Conservation (phyloP, 345 rosid species). For the Erucastrum elatum region DNA sequence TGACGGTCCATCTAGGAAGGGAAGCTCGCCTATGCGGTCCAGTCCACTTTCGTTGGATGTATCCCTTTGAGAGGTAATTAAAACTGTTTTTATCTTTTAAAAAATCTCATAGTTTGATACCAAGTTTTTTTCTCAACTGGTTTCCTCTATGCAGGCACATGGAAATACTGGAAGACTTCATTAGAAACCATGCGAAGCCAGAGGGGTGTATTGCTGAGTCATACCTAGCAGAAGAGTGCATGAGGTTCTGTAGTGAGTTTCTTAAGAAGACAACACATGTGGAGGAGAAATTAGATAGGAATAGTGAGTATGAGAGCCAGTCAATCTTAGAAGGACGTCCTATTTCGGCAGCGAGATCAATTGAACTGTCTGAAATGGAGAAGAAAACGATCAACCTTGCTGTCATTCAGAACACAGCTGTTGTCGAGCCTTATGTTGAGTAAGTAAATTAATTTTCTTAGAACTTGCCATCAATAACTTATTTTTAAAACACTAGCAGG, state of each 20-base stretch:
- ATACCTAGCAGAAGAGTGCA: not conserved
- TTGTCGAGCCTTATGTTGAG: not conserved
- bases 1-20: not conserved
- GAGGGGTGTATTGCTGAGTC: not conserved
- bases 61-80: not conserved
- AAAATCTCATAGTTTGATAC: not conserved
- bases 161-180: not conserved
- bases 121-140: not conserved
- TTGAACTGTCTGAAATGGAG: not conserved
- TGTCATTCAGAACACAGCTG: constrained; percentile 1
- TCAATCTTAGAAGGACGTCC: not conserved
- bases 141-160: not conserved
- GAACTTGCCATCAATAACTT: too few relatives aligned
- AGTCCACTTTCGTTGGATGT: not conserved
- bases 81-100: not conserved
- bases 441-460: not conserved
- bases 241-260: not conserved
- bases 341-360: not conserved
- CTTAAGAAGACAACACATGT: not conserved
- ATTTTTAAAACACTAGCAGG: not conserved
- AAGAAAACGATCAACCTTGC: not conserved
- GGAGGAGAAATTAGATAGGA: not conserved
- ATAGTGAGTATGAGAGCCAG: not conserved
- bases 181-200: not conserved
- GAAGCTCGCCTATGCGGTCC: not conserved